These are phyloP conservation scores for Auricularia sp. DNA, from an alignment of 768 basidiomycete genomes.

Conservation along the genomic window DNA sequence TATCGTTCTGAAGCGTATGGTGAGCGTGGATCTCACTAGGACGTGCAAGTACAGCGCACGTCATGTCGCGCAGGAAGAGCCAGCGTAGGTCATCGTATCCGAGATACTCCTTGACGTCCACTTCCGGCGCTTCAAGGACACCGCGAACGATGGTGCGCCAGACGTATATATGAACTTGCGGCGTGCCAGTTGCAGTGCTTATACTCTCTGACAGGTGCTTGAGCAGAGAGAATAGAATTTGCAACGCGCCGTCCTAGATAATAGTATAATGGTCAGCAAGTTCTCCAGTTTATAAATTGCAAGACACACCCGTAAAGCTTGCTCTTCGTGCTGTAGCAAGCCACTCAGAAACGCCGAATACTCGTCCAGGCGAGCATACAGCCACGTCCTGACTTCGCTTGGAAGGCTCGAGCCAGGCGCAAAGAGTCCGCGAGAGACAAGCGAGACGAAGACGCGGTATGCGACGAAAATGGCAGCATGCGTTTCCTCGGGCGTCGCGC, in stretches of 20 bases:
- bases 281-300: neutral
- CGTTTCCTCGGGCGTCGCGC: constrained; percentile 43
- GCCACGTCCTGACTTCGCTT: constrained; percentile 62
- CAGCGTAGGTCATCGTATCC: constrained; percentile 71
- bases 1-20: constrained; percentile 6
- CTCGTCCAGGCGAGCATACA: constrained; percentile 61
- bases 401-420: constrained; percentile 44
- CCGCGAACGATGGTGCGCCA: constrained; percentile 55
- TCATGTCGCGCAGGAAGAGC: constrained; percentile 70
- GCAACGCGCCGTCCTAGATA: constrained; percentile 52
- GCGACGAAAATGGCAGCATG: constrained; percentile 74
- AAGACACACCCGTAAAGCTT: constrained; percentile 53
- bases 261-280: neutral
- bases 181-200: constrained; percentile 28
- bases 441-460: constrained; percentile 64
- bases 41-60: constrained; percentile 40
- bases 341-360: constrained; percentile 63
- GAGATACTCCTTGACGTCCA: constrained; percentile 61
- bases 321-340: constrained; percentile 69
- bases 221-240: constrained; percentile 67
- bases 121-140: constrained; percentile 51
- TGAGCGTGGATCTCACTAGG: neutral
- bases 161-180: constrained; percentile 59
- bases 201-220: constrained; percentile 55
- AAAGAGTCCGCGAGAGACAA: constrained; percentile 46